These are phyloP conservation scores for Boeremia exigua DNA, from an alignment of 2,329 filamentous ascomycete species.

Conservation along the genomic window DNA sequence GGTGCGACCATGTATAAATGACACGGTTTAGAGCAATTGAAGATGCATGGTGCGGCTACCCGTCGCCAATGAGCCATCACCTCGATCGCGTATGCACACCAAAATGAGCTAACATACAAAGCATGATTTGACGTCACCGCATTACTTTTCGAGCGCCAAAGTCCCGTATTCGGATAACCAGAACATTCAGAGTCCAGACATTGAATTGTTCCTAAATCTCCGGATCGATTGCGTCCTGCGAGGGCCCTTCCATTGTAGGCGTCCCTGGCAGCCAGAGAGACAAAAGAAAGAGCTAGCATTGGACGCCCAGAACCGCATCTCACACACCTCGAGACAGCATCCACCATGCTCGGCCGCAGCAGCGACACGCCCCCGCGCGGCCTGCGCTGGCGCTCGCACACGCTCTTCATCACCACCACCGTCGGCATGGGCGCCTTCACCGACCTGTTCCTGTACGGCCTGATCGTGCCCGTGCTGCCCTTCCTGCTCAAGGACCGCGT, in stretches of 20 bases:
- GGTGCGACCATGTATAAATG: too few relatives aligned
- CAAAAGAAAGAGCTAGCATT: neutral
- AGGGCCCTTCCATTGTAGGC: too few relatives aligned
- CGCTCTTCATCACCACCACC: slow-evolving; percentile 64
- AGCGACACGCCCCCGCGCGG: slow-evolving; percentile 19
- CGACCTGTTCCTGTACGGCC: slow-evolving; percentile 65
- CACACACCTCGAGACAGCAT: neutral
- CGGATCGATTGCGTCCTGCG: neutral
- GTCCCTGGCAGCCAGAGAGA: neutral
- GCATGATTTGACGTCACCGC: neutral
- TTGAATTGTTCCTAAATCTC: neutral
- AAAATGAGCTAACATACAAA: slow-evolving; percentile 1
- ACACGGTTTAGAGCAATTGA: too few relatives aligned
- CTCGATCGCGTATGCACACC: too few relatives aligned
- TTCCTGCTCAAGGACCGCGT: slow-evolving; percentile 63
- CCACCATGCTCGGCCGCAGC: neutral
- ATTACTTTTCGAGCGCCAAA: neutral
- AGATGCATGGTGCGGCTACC: too few relatives aligned
- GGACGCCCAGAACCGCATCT: neutral
- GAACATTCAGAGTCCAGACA: neutral
- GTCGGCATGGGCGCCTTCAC: slow-evolving; percentile 63
- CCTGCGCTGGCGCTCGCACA: slow-evolving; percentile 61
- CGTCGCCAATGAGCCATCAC: too few relatives aligned
- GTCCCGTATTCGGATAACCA: neutral
- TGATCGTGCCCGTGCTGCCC: slow-evolving; percentile 65